These are phyloP conservation scores for Metschnikowia baotianmanensis DNA, from an alignment of 805 yeast species.

Conservation along the genomic window DNA sequence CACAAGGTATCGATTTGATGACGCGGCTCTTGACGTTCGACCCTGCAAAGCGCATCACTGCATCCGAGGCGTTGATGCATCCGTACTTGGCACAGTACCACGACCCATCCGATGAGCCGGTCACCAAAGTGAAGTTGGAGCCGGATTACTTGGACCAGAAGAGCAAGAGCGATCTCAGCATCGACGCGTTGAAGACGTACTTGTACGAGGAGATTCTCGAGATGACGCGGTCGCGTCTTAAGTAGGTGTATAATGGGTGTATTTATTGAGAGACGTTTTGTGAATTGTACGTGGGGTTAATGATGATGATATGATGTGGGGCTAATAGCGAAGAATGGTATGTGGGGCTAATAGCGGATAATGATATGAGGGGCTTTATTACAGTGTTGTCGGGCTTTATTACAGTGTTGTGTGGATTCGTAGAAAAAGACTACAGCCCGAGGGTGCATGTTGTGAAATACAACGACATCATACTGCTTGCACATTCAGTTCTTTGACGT, in stretches of 20 bases:
- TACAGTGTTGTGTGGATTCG: too few species aligned
- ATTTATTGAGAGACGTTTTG: background rate
- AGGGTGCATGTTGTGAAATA: too few species aligned
- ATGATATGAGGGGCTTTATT: too few species aligned
- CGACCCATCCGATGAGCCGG: constrained; percentile 18
- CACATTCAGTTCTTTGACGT: too few species aligned
- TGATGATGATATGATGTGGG: too few species aligned
- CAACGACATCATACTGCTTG: too few species aligned
- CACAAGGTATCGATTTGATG: constrained; percentile 18
- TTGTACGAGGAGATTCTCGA: constrained; percentile 15
- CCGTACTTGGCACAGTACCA: constrained; percentile 18
- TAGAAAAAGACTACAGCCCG: too few species aligned
- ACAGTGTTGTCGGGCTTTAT: too few species aligned
- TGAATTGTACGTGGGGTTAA: too few species aligned
- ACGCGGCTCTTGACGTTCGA: constrained; percentile 14
- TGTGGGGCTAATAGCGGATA: too few species aligned
- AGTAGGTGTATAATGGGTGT: background rate
- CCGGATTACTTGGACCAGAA: constrained; percentile 18
- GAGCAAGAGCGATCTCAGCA: constrained; percentile 11
- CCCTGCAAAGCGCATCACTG: constrained; percentile 14
- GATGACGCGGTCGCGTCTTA: constrained; percentile 11
- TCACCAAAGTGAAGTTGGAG: constrained; percentile 11
- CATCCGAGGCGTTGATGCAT: constrained; percentile 15
- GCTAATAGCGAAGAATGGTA: too few species aligned
- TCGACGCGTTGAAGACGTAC: constrained; percentile 14